Evolutionary conservation across 306 rosid genomes (phyloP), one percentile per base, ranked within the genome.

Genomic region (Cicer cuneatum): DNA sequence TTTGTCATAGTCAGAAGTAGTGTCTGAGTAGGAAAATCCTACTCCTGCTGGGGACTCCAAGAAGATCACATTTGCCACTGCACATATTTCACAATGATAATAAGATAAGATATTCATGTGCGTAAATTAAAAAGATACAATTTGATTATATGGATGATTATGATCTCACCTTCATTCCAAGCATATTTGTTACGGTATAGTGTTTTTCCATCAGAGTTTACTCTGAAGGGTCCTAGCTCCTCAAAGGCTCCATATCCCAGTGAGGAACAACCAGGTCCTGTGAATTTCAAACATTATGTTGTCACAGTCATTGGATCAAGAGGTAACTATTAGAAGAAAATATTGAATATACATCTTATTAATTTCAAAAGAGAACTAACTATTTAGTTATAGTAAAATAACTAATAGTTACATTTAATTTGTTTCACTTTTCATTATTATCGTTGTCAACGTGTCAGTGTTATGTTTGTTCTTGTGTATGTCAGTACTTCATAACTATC

Each of bases 31-130:
- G 15, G 89, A 89, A 72, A 89, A 89, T 14, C 95, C 92, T 2
- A 89, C 89, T 71, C 86, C 87, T 9, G 88, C 92, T 1, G 89
- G 92, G 8, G 92, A 89, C 76, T 87, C 92, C 78, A 89, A 65
- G 74, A 89, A 89, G 4, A 87, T 63, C 11, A 85, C 69, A 69
- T 89, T 84, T 72, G 89, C 95, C 82, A 71, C 90, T 85, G 89
- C 83, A 82, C 83, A 82, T 54, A 43, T 14, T 12, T 14, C 5
- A 68, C 7, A 19, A 49, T 43, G 8, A 12, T 7, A 60, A 6
- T 38, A 10, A 33, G 42, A 16, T 69, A 38, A 69, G 38, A 0
- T 49, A n/a, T 8, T 69, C 37, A 48, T 40, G 41, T 70, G 0
- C 3, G 33, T 29, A 29, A 29, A 29, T 47, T 12, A 43, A 0